Conservation (phyloP, 73 alveolate genomes). For the Paramecium pentaurelia region DNA sequence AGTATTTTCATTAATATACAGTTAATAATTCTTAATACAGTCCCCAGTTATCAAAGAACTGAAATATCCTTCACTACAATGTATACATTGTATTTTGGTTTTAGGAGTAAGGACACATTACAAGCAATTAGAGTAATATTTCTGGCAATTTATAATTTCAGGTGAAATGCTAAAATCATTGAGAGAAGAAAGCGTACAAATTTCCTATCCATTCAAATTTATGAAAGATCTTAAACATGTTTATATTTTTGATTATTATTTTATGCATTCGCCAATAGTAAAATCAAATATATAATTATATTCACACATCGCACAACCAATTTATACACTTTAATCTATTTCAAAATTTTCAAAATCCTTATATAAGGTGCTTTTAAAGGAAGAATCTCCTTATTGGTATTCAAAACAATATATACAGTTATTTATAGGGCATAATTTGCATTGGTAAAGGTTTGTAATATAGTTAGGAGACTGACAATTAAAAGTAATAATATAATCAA, state of each 20-base stretch:
- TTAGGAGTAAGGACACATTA: neutral
- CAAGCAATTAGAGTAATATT: neutral
- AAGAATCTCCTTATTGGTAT: neutral
- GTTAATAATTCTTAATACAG: neutral
- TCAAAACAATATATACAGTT: neutral
- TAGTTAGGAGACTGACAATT: neutral
- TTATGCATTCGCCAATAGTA: neutral
- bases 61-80: neutral
- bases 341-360: neutral
- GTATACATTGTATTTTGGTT: neutral
- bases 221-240: neutral
- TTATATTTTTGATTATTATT: neutral
- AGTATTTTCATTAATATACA: neutral
- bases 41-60: neutral
- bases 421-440: neutral
- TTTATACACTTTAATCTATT: neutral
- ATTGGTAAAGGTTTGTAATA: neutral
- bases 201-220: neutral
- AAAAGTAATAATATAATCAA: neutral
- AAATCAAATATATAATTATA: neutral
- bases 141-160: neutral
- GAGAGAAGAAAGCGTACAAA: neutral
- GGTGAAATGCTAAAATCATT: neutral
- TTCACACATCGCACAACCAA: neutral
- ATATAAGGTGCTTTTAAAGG: neutral